Percentiles rank a stretch among this genome's conserved stretches.
These are phyloP conservation scores for Aspergillus haitiensis DNA, from an alignment of 495 filamentous ascomycete genomes.

Conservation along the genomic window DNA sequence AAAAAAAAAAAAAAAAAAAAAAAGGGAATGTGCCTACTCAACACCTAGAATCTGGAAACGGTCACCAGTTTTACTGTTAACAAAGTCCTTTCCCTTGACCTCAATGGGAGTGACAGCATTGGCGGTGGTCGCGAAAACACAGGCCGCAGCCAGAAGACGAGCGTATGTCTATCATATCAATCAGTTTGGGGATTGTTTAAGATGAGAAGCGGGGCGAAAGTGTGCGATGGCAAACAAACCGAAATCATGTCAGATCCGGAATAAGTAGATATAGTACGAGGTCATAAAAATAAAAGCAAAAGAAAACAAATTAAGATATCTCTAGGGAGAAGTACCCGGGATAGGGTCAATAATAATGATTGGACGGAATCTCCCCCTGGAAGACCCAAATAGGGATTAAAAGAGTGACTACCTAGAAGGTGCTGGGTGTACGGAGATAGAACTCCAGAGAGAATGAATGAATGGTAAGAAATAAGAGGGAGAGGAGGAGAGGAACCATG, in stretches of 20 bases:
- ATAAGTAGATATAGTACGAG: no score
- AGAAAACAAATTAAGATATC: not conserved
- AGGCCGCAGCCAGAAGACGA: constrained; percentile 42
- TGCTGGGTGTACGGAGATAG: not conserved
- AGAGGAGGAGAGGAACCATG: constrained; percentile 5
- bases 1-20: constrained; percentile 5
- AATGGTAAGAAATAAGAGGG: constrained; percentile 6
- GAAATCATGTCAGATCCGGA: constrained; percentile 13
- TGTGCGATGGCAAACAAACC: constrained; percentile 11
- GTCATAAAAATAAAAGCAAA: not conserved
- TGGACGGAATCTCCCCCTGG: constrained; percentile 18
- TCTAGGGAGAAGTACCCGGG: not conserved
- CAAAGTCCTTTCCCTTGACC: constrained; percentile 76
- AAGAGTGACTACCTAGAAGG: constrained; percentile 11
- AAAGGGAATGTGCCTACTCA: constrained; percentile 50
- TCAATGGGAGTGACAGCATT: constrained; percentile 70
- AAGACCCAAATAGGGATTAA: constrained; percentile 15
- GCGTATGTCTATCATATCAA: constrained; percentile 29
- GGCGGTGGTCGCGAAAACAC: constrained; percentile 51
- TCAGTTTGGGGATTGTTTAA: not conserved
- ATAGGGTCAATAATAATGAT: constrained; percentile 9
- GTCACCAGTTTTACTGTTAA: constrained; percentile 74
- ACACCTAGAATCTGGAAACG: constrained; percentile 88
- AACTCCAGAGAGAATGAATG: not conserved
- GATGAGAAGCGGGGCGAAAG: not conserved